phyloP scores from a whole-genome alignment of 2,329 filamentous ascomycete species.

The Aspergillus proliferans region DNA sequence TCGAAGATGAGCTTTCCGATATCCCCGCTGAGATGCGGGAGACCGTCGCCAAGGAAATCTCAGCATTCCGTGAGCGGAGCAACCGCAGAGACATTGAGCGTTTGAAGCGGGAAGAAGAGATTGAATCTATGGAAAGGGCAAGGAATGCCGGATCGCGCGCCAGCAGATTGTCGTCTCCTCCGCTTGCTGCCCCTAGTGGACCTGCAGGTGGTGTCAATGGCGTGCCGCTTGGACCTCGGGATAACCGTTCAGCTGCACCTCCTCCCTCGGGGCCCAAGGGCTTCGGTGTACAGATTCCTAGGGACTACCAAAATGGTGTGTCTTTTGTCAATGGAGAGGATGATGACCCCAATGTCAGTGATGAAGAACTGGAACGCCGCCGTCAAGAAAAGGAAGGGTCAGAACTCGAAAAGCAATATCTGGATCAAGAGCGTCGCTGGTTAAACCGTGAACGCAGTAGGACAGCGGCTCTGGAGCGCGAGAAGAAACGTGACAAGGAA shows the following conservation, averaged over 20 bases:
- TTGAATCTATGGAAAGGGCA: slow-evolving; percentile 76
- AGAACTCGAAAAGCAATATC: slow-evolving; percentile 72
- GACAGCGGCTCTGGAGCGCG: slow-evolving; percentile 77
- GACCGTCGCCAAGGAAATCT: slow-evolving; percentile 88
- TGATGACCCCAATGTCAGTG: slow-evolving; percentile 80
- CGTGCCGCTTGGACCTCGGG: slow-evolving; percentile 68
- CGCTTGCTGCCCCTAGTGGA: slow-evolving; percentile 55
- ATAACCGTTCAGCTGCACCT: slow-evolving; percentile 57
- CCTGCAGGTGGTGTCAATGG: slow-evolving; percentile 62
- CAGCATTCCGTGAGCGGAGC: slow-evolving; percentile 87
- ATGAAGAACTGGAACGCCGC: slow-evolving; percentile 74
- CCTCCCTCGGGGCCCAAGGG: slow-evolving; percentile 68
- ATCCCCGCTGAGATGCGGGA: slow-evolving; percentile 96
- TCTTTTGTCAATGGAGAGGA: slow-evolving; percentile 72
- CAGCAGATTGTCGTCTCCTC: slow-evolving; percentile 67
- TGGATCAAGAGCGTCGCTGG: slow-evolving; percentile 85
- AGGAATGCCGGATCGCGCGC: slow-evolving; percentile 59
- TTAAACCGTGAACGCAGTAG: slow-evolving; percentile 79
- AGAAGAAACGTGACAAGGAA: slow-evolving; percentile 71
- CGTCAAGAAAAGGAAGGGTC: slow-evolving; percentile 64
- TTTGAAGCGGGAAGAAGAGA: slow-evolving; percentile 79
- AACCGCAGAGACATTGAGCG: slow-evolving; percentile 84
- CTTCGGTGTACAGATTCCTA: slow-evolving; percentile 57
- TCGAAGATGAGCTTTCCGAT: slow-evolving; percentile 90
- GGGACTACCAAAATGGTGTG: slow-evolving; percentile 70